These are phyloP conservation scores for Acanthamoeba castellanii DNA, from an alignment of 208 protist species.

Conservation along the genomic window DNA sequence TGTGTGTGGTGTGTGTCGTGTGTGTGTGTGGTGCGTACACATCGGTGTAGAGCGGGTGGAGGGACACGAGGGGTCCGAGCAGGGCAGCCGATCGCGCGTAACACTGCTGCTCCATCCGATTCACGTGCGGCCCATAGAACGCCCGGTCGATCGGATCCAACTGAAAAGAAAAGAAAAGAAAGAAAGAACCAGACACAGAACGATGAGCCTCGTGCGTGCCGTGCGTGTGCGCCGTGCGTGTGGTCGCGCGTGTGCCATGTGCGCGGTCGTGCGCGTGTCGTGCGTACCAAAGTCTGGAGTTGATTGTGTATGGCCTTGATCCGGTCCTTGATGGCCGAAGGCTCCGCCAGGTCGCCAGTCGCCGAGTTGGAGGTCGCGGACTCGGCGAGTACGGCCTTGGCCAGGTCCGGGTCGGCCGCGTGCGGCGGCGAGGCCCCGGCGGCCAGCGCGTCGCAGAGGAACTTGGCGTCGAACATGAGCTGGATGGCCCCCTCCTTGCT, in stretches of 20 bases:
- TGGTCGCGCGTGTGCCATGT: neutral
- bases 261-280: too few species aligned
- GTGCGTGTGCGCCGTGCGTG: too few species aligned
- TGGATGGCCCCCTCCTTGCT: conserved; percentile 47
- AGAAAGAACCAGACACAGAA: too few species aligned
- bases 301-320: neutral
- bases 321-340: neutral
- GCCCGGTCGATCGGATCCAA: conserved; percentile 37
- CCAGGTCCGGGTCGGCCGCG: too few species aligned
- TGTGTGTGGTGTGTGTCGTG: too few species aligned
- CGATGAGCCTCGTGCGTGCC: too few species aligned
- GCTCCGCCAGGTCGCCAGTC: too few species aligned
- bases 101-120: neutral
- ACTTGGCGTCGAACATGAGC: conserved; percentile 15
- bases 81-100: neutral
- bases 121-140: conserved; percentile 25
- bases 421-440: neutral
- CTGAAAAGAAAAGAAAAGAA: too few species aligned
- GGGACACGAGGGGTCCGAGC: neutral
- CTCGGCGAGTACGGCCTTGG: too few species aligned
- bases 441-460: neutral
- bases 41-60: conserved; percentile 22
- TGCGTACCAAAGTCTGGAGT: neutral
- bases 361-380: too few species aligned
- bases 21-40: neutral